phyloP scores from a whole-genome alignment of 2,329 filamentous ascomycete genomes.

The Colletotrichum incanum region DNA sequence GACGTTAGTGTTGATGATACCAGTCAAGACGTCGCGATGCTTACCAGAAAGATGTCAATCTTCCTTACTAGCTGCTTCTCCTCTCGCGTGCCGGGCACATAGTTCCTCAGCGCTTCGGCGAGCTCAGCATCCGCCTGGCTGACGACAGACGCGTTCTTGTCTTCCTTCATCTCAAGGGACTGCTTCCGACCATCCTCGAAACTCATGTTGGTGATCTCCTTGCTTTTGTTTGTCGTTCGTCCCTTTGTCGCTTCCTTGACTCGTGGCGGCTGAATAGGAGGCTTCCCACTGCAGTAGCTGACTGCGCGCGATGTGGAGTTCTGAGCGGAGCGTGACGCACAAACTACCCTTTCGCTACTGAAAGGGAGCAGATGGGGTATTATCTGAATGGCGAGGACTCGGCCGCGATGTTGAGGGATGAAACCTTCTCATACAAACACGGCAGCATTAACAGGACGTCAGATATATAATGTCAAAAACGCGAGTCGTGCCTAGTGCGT shows the following conservation, averaged over 20 bases:
- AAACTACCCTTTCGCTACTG: background rate
- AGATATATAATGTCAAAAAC: conserved; percentile 1
- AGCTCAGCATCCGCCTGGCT: conserved; percentile 45
- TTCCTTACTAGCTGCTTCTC: conserved; percentile 46
- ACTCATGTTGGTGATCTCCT: background rate
- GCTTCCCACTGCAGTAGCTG: background rate
- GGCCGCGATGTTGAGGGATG: background rate
- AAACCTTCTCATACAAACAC: background rate
- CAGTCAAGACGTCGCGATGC: background rate
- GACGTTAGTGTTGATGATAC: background rate
- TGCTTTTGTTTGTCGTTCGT: background rate
- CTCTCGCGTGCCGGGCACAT: conserved; percentile 47
- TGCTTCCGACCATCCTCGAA: conserved; percentile 34
- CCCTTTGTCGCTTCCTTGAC: background rate
- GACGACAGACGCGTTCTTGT: conserved; percentile 33
- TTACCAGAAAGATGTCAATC: conserved; percentile 42
- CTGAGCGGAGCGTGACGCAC: background rate
- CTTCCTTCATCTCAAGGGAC: conserved; percentile 44
- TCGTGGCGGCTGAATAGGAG: background rate
- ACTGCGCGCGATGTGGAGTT: background rate
- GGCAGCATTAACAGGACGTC: background rate
- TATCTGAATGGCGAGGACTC: background rate
- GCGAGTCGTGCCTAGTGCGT: background rate
- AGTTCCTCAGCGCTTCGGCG: conserved; percentile 47
- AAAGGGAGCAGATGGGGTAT: background rate